phyloP scores from a whole-genome alignment of 2,329 filamentous ascomycete species.

The Fusarium newnesense region DNA sequence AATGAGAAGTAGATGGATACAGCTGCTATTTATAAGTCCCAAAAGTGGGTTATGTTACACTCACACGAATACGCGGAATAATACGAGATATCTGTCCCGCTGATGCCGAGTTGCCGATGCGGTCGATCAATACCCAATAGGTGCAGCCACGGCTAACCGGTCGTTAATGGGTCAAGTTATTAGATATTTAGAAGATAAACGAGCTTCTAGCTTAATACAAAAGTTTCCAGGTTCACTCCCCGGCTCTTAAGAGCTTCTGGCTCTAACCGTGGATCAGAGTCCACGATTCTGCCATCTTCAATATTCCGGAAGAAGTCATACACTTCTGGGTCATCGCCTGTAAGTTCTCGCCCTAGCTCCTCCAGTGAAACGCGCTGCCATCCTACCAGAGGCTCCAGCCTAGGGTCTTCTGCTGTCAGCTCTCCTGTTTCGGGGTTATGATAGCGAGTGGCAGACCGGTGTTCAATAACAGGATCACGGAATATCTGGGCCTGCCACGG shows the following conservation, averaged over 20 bases:
- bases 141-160: no score
- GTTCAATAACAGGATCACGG: rapidly evolving
- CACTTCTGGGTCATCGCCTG: not conserved
- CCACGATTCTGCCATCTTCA: not conserved
- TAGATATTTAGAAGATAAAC: not conserved
- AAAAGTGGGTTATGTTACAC: no score
- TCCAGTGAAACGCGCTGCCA: not conserved
- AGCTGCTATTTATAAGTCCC: no score
- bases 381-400: not conserved
- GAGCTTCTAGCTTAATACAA: not conserved
- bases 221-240: not conserved
- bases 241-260: not conserved
- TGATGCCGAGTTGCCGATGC: no score
- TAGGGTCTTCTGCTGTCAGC: not conserved
- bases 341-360: not conserved
- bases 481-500: not conserved
- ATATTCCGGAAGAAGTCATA: not conserved
- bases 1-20: no score
- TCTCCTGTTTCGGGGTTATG: not conserved
- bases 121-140: no score
- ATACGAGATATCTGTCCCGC: no score
- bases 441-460: not conserved
- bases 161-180: slow-evolving; percentile 8
- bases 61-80: no score
- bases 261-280: not conserved